Percentiles rank a stretch among this genome's conserved stretches.
These are phyloP conservation scores for Pichia californica DNA, from an alignment of 805 yeast species.

Conservation along the genomic window DNA sequence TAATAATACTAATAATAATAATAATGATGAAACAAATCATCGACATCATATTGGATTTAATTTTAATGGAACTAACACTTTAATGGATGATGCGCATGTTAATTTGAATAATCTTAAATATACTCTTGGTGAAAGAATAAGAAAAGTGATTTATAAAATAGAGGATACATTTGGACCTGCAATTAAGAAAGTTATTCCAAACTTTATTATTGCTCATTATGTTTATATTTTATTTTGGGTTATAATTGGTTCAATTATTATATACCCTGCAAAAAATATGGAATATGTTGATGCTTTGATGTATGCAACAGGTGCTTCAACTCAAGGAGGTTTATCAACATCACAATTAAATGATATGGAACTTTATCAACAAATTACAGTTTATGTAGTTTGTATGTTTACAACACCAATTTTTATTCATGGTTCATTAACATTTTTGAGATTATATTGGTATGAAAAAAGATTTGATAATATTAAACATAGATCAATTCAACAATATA, in stretches of 20 bases:
- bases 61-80: conserved; percentile 6
- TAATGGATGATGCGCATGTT: conserved; percentile 9
- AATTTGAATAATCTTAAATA: conserved; percentile 14
- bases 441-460: conserved; percentile 86
- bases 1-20: no score
- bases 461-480: conserved; percentile 76
- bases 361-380: conserved; percentile 72
- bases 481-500: conserved; percentile 69
- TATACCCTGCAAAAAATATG: conserved; percentile 67
- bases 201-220: conserved; percentile 63
- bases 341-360: conserved; percentile 56
- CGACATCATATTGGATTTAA: background rate
- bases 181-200: conserved; percentile 39
- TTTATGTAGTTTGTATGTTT: conserved; percentile 56
- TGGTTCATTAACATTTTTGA: conserved; percentile 63
- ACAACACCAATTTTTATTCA: conserved; percentile 90
- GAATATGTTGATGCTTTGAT: conserved; percentile 76
- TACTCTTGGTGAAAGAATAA: conserved; percentile 25
- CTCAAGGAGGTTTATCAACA: conserved; percentile 92
- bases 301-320: conserved; percentile 66
- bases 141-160: conserved; percentile 33
- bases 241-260: conserved; percentile 63
- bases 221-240: conserved; percentile 56
- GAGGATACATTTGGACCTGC: conserved; percentile 37
- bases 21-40: background rate